Percentiles rank a stretch among this genome's conserved stretches.
Evolutionary conservation across 1,284 basidiomycete genomes (phyloP).

Genomic region (Ceratobasidium sp.): DNA sequence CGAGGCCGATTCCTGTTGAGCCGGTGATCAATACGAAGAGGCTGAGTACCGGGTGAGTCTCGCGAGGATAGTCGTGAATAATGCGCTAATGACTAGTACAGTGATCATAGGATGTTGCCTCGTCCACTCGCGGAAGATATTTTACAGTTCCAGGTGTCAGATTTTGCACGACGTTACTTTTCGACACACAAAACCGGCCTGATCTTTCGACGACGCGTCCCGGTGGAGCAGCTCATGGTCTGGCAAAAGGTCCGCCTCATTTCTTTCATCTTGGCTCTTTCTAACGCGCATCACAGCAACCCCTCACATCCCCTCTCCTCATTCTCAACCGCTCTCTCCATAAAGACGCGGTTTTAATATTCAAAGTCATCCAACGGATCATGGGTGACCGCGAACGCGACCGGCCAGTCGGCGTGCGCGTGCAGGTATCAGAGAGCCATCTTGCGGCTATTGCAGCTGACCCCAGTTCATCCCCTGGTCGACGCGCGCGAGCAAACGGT

Average conservation of each 20-base stretch:
- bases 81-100: constrained; percentile 52
- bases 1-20: constrained; percentile 76
- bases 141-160: constrained; percentile 83
- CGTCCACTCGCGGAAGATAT: constrained; percentile 84
- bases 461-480: constrained; percentile 39
- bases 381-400: constrained; percentile 91
- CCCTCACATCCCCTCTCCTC: constrained; percentile 80
- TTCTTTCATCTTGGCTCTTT: background rate
- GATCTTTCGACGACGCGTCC: constrained; percentile 82
- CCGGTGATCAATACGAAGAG: constrained; percentile 56
- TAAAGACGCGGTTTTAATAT: constrained; percentile 83
- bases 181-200: constrained; percentile 88
- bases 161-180: constrained; percentile 88
- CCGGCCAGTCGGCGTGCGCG: constrained; percentile 64
- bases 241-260: constrained; percentile 80
- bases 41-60: constrained; percentile 73
- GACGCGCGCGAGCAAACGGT: constrained; percentile 53
- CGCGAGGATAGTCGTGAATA: background rate
- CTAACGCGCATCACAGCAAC: constrained; percentile 59
- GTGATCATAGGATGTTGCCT: constrained; percentile 78
- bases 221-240: constrained; percentile 86
- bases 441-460: constrained; percentile 19
- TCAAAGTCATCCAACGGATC: constrained; percentile 89
- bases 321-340: constrained; percentile 74
- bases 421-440: constrained; percentile 53